Base-by-base conservation (phyloP, 805 yeast genomes). In the Suhomyces xylopsoci region DNA sequence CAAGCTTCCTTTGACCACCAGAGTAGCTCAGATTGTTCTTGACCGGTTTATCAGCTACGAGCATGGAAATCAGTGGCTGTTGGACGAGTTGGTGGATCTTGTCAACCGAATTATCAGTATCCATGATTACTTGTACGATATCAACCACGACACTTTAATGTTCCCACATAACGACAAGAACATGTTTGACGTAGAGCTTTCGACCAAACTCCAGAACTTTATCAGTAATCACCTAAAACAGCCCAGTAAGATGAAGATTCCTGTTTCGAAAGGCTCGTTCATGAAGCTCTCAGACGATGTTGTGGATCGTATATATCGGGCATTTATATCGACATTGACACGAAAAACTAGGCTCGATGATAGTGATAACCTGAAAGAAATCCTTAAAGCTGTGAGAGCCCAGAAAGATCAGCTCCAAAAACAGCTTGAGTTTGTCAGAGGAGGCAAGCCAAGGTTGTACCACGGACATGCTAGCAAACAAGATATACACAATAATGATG, bases 1-100 rank as follows among this genome's bases (percentile, higher is more conserved):
- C 45, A 55, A 55, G n/a, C 48, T 72, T 9, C 77, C 77, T 1
- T 50, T 67, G 9, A 66, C 74, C n/a, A 67, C 71, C 8, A 61
- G 66, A 30, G 56, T 63, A n/a, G 71, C 66, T 51, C 57, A 57
- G 24, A 47, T 45, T 10, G 47, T 70, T 5, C 64, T 48, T 14
- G 47, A 48, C 34, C 42, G 32, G 43, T 65, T 49, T 49, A 48
- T n/a, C 49, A 55, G 38, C 60, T 66, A n/a, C 34, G 28, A 26
- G 12, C 20, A 7, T 14, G 25, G 22, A 12, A 28, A n/a, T 12
- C 38, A 42, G 15, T 53, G 55, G 55, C 38, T 20, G 17, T 26
- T 53, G n/a, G 49, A 51, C 7, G 51, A 55, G 12, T 46, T 61
- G 30, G 48, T 55, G n/a, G 49, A 53, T 3, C 32, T 60, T 24